These are phyloP conservation scores for Nannizzia gypsea DNA, from an alignment of 2,329 filamentous ascomycete genomes.

Conservation along the genomic window DNA sequence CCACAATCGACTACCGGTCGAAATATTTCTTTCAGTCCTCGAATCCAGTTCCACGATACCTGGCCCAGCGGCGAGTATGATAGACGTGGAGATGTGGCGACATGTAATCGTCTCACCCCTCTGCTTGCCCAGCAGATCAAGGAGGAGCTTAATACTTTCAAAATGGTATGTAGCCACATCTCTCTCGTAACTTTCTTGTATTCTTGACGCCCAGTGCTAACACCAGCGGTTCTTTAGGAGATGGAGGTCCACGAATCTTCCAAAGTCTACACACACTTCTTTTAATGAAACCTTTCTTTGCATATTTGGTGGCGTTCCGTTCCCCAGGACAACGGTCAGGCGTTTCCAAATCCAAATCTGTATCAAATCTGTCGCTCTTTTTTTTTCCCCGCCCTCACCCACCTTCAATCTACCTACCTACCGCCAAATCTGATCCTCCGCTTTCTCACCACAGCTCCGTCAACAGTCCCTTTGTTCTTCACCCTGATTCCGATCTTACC, in stretches of 20 bases:
- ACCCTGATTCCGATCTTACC: too few relatives aligned
- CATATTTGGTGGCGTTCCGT: constrained; percentile 13
- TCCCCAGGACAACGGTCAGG: constrained; percentile 5
- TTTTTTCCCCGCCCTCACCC: constrained; percentile 8
- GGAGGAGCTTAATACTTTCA: constrained; percentile 97
- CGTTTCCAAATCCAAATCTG: constrained; percentile 4
- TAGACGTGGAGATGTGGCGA: constrained; percentile 87
- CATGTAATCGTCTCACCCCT: constrained; percentile 92
- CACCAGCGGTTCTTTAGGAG: constrained; percentile 49
- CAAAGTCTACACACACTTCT: constrained; percentile 99
- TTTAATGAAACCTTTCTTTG: constrained; percentile 48
- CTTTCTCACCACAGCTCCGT: not conserved
- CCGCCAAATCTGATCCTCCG: constrained; percentile 4
- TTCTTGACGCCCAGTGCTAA: constrained; percentile 7
- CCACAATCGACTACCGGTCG: constrained; percentile 53
- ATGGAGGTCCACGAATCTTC: constrained; percentile 99
- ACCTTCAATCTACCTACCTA: too few relatives aligned
- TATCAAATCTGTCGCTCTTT: constrained; percentile 6
- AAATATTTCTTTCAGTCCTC: constrained; percentile 68
- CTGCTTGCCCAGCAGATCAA: constrained; percentile 98
- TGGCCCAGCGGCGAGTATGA: constrained; percentile 96
- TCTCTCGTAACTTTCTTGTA: not conserved
- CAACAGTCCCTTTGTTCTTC: constrained; percentile 6
- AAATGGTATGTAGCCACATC: constrained; percentile 72
- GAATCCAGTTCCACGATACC: constrained; percentile 90